A percentile compares a stretch with the other conserved stretches of the same genome.
Conservation (phyloP, 2,329 filamentous ascomycete species). For the Beauveria medogensis region DNA sequence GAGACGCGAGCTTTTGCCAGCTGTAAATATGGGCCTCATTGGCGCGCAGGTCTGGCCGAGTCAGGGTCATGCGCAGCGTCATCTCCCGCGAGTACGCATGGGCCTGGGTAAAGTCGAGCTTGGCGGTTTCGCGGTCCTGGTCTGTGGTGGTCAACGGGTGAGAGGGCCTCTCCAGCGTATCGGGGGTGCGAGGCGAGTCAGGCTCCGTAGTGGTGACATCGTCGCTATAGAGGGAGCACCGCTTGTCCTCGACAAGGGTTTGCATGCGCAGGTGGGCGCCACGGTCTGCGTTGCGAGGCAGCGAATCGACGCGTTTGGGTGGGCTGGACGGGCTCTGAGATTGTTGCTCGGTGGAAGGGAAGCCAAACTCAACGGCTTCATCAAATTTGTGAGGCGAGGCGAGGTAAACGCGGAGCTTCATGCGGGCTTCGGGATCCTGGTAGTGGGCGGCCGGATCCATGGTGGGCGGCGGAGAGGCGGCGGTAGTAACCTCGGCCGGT, state of each 20-base stretch:
- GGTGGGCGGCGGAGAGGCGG: conserved; percentile 24
- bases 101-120: conserved; percentile 40
- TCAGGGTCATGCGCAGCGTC: conserved; percentile 94
- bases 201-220: conserved; percentile 47
- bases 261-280: conserved; percentile 25
- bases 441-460: conserved; percentile 75
- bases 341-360: conserved; percentile 55
- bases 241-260: conserved; percentile 52
- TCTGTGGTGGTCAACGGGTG: conserved; percentile 20
- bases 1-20: conserved; percentile 42
- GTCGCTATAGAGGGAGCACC: conserved; percentile 46
- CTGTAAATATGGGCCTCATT: conserved; percentile 65
- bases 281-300: conserved; percentile 1
- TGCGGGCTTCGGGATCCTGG: conserved; percentile 78
- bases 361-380: conserved; percentile 92
- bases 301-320: conserved; percentile 9
- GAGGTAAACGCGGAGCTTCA: conserved; percentile 78
- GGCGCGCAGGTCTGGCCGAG: conserved; percentile 75
- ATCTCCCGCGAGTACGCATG: conserved; percentile 66
- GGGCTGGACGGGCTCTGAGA: conserved; percentile 12
- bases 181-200: conserved; percentile 52
- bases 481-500: conserved; percentile 15
- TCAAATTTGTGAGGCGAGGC: conserved; percentile 92
- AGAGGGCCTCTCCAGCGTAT: conserved; percentile 34
- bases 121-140: conserved; percentile 19